Evolutionary conservation across 139 green algal species (phyloP).

Genomic region (Penium margaritaceum): DNA sequence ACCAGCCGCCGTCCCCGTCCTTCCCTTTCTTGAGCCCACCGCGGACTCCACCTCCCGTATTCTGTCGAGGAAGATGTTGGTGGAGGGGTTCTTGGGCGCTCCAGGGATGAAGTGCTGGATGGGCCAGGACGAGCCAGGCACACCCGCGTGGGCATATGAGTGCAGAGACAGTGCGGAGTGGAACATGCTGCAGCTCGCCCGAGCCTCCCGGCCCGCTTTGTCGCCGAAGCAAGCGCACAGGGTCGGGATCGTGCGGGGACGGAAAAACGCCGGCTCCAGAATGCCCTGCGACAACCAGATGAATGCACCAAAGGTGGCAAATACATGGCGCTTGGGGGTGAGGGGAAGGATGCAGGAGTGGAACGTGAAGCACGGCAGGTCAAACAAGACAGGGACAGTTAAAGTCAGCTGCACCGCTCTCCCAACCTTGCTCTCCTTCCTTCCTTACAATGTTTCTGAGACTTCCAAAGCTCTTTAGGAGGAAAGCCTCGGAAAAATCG

Average conservation of each 20-base stretch:
- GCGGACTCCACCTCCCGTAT: slow-evolving; percentile 40
- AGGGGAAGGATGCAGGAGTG: background rate
- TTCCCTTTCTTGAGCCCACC: slow-evolving; percentile 23
- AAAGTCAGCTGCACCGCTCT: too few species aligned
- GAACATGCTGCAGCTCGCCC: background rate
- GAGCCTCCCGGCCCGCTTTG: background rate
- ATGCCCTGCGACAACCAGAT: slow-evolving; percentile 1
- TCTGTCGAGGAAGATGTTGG: slow-evolving; percentile 16
- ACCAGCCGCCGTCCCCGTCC: slow-evolving; percentile 43
- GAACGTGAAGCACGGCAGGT: background rate
- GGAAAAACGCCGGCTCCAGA: slow-evolving; percentile 18
- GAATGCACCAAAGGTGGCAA: too few species aligned
- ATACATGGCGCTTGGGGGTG: too few species aligned
- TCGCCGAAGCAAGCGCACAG: slow-evolving; percentile 12
- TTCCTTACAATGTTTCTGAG: too few species aligned
- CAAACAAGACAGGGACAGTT: background rate
- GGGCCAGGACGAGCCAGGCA: background rate
- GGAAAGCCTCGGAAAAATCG: too few species aligned
- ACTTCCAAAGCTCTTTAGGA: too few species aligned
- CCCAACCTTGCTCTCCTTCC: too few species aligned
- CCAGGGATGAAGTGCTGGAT: background rate
- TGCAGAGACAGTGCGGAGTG: too few species aligned
- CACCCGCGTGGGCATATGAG: background rate
- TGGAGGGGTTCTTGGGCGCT: background rate
- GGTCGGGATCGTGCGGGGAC: background rate